phyloP scores from a whole-genome alignment of 805 yeast genomes.

The Kuraishia floccosa region DNA sequence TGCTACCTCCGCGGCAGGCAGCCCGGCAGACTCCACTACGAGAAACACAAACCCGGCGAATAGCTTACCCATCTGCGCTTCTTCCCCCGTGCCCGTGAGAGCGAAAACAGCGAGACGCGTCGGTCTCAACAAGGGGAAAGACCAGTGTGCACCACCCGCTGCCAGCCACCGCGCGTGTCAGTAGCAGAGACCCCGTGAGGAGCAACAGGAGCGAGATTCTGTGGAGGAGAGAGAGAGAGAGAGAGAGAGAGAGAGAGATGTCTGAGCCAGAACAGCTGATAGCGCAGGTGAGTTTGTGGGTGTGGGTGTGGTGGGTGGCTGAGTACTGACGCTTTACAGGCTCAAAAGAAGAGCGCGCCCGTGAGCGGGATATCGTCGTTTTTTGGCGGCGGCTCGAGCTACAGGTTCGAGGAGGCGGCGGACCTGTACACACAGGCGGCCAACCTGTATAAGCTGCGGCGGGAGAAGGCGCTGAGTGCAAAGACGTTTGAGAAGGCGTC shows the following conservation, averaged over 20 bases:
- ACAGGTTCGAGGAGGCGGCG: slow-evolving; percentile 81
- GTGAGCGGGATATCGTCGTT: slow-evolving; percentile 61
- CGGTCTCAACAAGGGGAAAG: no score
- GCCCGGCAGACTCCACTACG: slow-evolving; percentile 5
- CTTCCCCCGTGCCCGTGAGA: no score
- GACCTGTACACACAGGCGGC: slow-evolving; percentile 90
- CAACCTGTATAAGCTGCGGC: slow-evolving; percentile 70
- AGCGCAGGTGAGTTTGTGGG: slow-evolving; percentile 1
- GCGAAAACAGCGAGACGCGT: no score
- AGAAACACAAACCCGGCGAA: slow-evolving; percentile 5
- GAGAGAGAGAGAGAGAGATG: slow-evolving; percentile 8
- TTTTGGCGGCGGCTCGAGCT: slow-evolving; percentile 51
- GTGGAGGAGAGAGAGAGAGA: not conserved
- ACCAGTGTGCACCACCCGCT: no score
- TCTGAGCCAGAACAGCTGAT: slow-evolving; percentile 18
- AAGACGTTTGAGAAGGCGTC: slow-evolving; percentile 81
- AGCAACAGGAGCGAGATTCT: no score
- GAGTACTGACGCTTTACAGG: slow-evolving; percentile 24
- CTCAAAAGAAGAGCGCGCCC: slow-evolving; percentile 59
- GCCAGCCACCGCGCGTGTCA: no score
- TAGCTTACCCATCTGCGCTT: no score
- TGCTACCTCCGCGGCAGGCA: slow-evolving; percentile 1
- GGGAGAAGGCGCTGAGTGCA: slow-evolving; percentile 70
- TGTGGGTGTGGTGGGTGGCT: not conserved
- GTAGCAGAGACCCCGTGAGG: no score